Evolutionary conservation across 75 land plant species (phyloP), one percentile per base, ranked within the genome.

Genomic region (Selaginella moellendorffii): DNA sequence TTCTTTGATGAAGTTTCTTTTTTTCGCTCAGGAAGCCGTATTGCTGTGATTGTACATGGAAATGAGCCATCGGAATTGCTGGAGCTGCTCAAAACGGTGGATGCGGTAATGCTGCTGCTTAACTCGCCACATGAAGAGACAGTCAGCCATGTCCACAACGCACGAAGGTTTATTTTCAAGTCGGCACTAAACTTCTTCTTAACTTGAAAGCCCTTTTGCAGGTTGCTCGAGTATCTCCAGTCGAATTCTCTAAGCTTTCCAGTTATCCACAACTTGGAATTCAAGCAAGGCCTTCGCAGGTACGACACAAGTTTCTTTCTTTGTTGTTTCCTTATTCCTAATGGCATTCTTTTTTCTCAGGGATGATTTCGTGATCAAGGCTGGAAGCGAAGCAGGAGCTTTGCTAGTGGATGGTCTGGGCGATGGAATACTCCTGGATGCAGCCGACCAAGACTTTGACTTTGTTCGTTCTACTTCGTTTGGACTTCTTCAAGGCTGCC

Each of bases 381-480:
- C 98, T 62, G 98, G 98, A 22, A 77, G 80, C 54, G 77, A 82
- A 76, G 90, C 87, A 23, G 98, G 98, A 64, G 90, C 87, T 22
- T 80, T 93, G 71, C 66, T 93, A 14, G 98, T 93, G 10, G 98
- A 93, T 74, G 98, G 98, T 25, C 80, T 93, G 36, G 98, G 98
- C 31, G 98, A 93, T 71, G 98, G 98, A 42, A 22, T 93, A 2
- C 60, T 93, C 31, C 68, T 93, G 54, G 98, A 93, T 68, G 98
- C 96, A 60, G 63, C 77, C 9, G 87, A 79, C 26, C 84, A 88
- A 42, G 96, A 93, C 63, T 82, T 88, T 51, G 96, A 93, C 31
- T 93, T 93, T 63, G 79, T 93, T 8, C 79, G 96, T 61, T 74
- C 80, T 51, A 93, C 98, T 10, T 86, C 98, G n/a, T 93, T 93